phyloP scores from a whole-genome alignment of 345 rosid genomes.

The Eucalyptus shirleyi region DNA sequence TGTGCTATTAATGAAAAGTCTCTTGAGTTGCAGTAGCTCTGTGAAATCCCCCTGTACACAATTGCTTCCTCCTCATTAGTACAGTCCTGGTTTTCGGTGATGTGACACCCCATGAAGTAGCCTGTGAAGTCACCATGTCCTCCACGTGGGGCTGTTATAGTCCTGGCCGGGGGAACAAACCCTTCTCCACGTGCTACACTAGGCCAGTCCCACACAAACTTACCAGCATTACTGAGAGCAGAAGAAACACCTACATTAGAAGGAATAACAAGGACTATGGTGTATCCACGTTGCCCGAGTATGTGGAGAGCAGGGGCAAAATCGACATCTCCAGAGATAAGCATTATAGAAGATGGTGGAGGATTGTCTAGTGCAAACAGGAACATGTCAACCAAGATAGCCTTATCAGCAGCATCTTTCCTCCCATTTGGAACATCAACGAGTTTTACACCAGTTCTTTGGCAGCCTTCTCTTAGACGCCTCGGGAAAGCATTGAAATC shows the following conservation, averaged over 20 bases:
- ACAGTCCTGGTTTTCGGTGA: constrained; percentile 28
- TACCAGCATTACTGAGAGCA: constrained; percentile 84
- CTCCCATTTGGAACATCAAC: constrained; percentile 95
- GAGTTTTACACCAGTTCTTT: constrained; percentile 92
- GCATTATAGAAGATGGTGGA: constrained; percentile 78
- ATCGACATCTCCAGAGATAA: constrained; percentile 96
- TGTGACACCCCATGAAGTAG: constrained; percentile 39
- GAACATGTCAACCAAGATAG: constrained; percentile 93
- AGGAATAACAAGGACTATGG: constrained; percentile 80
- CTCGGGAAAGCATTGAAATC: constrained; percentile 95
- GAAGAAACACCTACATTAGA: constrained; percentile 75
- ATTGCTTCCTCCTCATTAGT: constrained; percentile 70
- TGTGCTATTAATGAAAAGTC: constrained; percentile 47
- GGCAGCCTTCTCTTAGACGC: constrained; percentile 93
- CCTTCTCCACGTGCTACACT: constrained; percentile 97
- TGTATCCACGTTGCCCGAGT: constrained; percentile 89
- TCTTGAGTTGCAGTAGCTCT: constrained; percentile 43
- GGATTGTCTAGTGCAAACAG: constrained; percentile 86
- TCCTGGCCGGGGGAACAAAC: constrained; percentile 41
- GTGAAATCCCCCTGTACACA: constrained; percentile 49
- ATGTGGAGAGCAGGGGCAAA: constrained; percentile 95
- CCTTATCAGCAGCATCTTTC: constrained; percentile 97
- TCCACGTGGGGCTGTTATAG: constrained; percentile 25
- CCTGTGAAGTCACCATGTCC: constrained; percentile 22
- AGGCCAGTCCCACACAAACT: constrained; percentile 96